These are phyloP conservation scores for Hymenotorrendiella dingleyae DNA, from an alignment of 2,329 filamentous ascomycete species.

Conservation along the genomic window DNA sequence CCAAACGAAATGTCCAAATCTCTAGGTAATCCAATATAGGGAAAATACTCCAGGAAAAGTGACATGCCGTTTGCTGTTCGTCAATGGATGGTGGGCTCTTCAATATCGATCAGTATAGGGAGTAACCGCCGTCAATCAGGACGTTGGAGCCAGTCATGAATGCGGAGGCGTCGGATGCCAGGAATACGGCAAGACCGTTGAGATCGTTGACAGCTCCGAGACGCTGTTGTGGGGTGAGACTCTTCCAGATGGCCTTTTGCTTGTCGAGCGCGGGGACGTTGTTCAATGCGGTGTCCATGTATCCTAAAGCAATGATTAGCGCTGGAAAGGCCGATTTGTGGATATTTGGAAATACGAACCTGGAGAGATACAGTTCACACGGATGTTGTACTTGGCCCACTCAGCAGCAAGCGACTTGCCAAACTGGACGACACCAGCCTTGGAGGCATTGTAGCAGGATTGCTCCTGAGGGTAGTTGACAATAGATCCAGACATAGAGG, in stretches of 20 bases:
- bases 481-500: constrained; percentile 75
- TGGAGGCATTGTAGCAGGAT: constrained; percentile 77
- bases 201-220: constrained; percentile 70
- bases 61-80: too few relatives aligned
- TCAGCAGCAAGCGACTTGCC: constrained; percentile 77
- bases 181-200: constrained; percentile 71
- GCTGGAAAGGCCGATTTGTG: background rate
- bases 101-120: constrained; percentile 26
- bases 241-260: constrained; percentile 77
- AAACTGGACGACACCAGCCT: constrained; percentile 73
- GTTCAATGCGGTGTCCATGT: constrained; percentile 82
- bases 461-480: constrained; percentile 86
- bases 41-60: too few relatives aligned
- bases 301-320: constrained; percentile 37
- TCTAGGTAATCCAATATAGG: too few relatives aligned
- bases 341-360: constrained; percentile 28
- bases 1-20: too few relatives aligned
- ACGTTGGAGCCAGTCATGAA: constrained; percentile 75
- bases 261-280: constrained; percentile 70
- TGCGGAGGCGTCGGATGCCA: constrained; percentile 63
- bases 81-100: constrained; percentile 13
- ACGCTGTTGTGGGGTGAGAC: constrained; percentile 66
- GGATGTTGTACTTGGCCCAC: constrained; percentile 76
- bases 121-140: constrained; percentile 30
- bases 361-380: constrained; percentile 78